Evolutionary conservation across 176 grass and related monocot genomes (phyloP).

Genomic region (Phoenix dactylifera): DNA sequence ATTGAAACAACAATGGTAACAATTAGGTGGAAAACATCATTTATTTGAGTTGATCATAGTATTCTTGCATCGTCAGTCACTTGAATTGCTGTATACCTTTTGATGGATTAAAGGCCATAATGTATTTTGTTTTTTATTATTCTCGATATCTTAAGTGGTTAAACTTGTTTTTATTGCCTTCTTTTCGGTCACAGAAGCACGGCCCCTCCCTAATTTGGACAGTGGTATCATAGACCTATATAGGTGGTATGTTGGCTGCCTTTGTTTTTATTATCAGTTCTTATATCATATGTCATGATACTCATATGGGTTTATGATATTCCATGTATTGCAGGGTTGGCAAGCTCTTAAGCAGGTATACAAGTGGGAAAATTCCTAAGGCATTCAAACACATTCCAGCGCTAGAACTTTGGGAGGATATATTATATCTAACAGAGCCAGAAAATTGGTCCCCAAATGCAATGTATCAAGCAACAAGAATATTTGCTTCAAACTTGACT

Average conservation of each 20-base stretch:
- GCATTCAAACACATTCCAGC: conserved; percentile 77
- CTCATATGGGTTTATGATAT: too few relatives aligned
- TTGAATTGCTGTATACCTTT: too few relatives aligned
- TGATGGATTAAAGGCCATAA: too few relatives aligned
- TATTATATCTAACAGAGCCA: conserved; percentile 74
- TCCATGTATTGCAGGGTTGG: conserved; percentile 46
- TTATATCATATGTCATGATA: conserved; percentile 1
- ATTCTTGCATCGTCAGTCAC: too few relatives aligned
- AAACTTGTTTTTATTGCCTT: background rate
- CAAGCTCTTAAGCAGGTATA: conserved; percentile 64
- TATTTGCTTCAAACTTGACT: conserved; percentile 91
- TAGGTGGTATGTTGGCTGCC: conserved; percentile 37
- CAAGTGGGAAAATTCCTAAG: conserved; percentile 75
- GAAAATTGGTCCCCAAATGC: conserved; percentile 90
- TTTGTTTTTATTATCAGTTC: conserved; percentile 3
- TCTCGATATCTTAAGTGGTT: background rate
- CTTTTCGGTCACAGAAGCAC: conserved; percentile 37
- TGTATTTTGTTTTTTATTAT: background rate
- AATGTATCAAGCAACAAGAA: conserved; percentile 73
- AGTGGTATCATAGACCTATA: conserved; percentile 46
- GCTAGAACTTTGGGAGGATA: conserved; percentile 61
- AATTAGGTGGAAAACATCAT: too few relatives aligned
- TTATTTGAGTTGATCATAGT: too few relatives aligned
- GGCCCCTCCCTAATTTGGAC: conserved; percentile 48
- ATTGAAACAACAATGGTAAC: too few relatives aligned